A percentile compares a stretch with the other conserved stretches of the same genome.
These are phyloP conservation scores for Ogataea allantospora DNA, from an alignment of 805 yeast species.

Conservation along the genomic window DNA sequence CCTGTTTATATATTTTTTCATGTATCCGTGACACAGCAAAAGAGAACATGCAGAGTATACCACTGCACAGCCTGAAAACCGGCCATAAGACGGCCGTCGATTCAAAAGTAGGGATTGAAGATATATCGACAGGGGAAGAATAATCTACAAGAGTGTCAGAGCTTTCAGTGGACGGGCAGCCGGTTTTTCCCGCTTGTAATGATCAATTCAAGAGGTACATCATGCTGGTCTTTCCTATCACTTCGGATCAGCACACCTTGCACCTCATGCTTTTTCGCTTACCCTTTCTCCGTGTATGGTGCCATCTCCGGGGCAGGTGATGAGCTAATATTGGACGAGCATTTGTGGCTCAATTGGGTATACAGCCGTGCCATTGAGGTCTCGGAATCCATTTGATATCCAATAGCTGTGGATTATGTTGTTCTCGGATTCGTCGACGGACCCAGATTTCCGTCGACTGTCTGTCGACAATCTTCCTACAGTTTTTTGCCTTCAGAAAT, in stretches of 20 bases:
- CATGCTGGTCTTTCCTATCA: not conserved
- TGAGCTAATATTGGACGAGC: not conserved
- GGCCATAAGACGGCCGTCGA: conserved; percentile 13
- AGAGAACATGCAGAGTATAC: conserved; percentile 2
- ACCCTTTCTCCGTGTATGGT: conserved; percentile 10
- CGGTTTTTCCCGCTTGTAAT: too few relatives aligned
- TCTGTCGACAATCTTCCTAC: not conserved
- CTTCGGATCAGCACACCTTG: conserved; percentile 6
- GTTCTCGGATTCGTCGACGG: not conserved
- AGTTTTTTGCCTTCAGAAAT: not conserved
- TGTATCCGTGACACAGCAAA: conserved; percentile 12
- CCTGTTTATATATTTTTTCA: conserved; percentile 8
- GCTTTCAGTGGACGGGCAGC: too few relatives aligned
- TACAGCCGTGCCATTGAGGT: not conserved
- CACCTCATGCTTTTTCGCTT: conserved; percentile 4
- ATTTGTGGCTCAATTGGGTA: too few relatives aligned
- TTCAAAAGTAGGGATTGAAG: too few relatives aligned
- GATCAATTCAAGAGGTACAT: not conserved
- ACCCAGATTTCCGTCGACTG: not conserved
- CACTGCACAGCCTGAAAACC: conserved; percentile 10
- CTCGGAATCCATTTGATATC: too few relatives aligned
- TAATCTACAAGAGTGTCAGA: too few relatives aligned
- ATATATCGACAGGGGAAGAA: not conserved
- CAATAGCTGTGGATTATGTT: too few relatives aligned
- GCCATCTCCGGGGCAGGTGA: conserved; percentile 10